These are phyloP conservation scores for Lactarius akahatsu DNA, from an alignment of 768 basidiomycete species.

Conservation along the genomic window DNA sequence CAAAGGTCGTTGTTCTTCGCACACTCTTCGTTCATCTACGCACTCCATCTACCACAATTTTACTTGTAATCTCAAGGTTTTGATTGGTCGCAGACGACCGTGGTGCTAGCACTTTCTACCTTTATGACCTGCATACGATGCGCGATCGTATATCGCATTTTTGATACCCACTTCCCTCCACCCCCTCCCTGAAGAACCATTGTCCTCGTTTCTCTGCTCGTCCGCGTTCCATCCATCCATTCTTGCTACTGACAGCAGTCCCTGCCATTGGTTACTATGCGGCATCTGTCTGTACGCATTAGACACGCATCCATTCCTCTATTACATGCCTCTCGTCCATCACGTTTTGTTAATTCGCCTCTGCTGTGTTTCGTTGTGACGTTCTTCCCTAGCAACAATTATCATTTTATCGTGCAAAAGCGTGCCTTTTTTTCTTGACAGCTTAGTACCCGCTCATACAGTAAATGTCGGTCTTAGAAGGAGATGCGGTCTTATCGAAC, in stretches of 20 bases:
- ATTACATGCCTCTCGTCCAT: conserved; percentile 32
- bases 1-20: conserved; percentile 14
- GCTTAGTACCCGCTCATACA: conserved; percentile 10
- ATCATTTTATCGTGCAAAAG: conserved; percentile 12
- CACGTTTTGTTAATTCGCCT: conserved; percentile 37
- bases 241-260: conserved; percentile 29
- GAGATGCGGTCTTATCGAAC: conserved; percentile 1
- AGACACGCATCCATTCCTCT: conserved; percentile 56
- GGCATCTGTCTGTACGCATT: conserved; percentile 57
- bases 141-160: conserved; percentile 11
- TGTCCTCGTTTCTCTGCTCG: conserved; percentile 11
- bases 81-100: conserved; percentile 24
- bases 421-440: conserved; percentile 3
- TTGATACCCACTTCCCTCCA: conserved; percentile 23
- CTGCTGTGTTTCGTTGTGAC: conserved; percentile 19
- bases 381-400: conserved; percentile 8
- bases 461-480: conserved; percentile 3
- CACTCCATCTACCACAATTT: conserved; percentile 21
- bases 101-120: conserved; percentile 19
- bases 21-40: conserved; percentile 7
- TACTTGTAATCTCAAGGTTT: conserved; percentile 20
- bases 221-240: conserved; percentile 12
- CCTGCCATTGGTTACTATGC: conserved; percentile 34
- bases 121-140: conserved; percentile 14
- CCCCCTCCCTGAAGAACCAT: conserved; percentile 22